A percentile compares a stretch with the other conserved stretches of the same genome.
These are phyloP conservation scores for Termitomyces sp. DNA, from an alignment of 768 basidiomycete species.

Conservation along the genomic window DNA sequence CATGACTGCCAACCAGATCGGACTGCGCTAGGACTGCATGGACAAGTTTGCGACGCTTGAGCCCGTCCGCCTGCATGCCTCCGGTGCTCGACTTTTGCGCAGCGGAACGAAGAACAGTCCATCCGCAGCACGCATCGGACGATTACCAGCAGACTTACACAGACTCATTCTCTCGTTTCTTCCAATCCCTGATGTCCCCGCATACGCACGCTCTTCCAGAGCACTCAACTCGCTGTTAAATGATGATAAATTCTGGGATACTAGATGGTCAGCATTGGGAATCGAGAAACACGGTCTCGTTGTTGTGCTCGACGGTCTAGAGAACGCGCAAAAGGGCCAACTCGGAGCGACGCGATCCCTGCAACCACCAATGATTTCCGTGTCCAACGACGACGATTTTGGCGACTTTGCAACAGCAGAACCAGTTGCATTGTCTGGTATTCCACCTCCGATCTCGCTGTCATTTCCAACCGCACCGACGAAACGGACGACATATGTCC, in stretches of 20 bases:
- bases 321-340: slow-evolving; percentile 74
- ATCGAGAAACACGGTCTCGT: slow-evolving; percentile 30
- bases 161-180: slow-evolving; percentile 66
- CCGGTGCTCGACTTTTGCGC: slow-evolving; percentile 24
- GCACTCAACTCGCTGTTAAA: slow-evolving; percentile 55
- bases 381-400: slow-evolving; percentile 14
- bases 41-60: slow-evolving; percentile 86
- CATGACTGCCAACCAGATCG: slow-evolving; percentile 8
- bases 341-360: slow-evolving; percentile 37
- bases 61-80: slow-evolving; percentile 54
- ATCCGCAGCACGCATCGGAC: slow-evolving; percentile 51
- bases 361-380: slow-evolving; percentile 2
- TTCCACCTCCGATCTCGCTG: slow-evolving; percentile 9
- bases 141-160: slow-evolving; percentile 74
- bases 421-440: slow-evolving; percentile 12
- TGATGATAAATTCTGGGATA: slow-evolving; percentile 79
- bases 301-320: slow-evolving; percentile 50
- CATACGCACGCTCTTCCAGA: slow-evolving; percentile 63
- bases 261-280: slow-evolving; percentile 58
- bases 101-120: slow-evolving; percentile 12
- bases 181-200: slow-evolving; percentile 75
- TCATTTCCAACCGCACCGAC: slow-evolving; percentile 18
- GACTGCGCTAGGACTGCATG: slow-evolving; percentile 33
- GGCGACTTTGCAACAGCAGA: slow-evolving; percentile 15
- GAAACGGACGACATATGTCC: slow-evolving; percentile 45